phyloP scores from a whole-genome alignment of 2,329 filamentous ascomycete genomes.

The Tolypocladium guangdongense region DNA sequence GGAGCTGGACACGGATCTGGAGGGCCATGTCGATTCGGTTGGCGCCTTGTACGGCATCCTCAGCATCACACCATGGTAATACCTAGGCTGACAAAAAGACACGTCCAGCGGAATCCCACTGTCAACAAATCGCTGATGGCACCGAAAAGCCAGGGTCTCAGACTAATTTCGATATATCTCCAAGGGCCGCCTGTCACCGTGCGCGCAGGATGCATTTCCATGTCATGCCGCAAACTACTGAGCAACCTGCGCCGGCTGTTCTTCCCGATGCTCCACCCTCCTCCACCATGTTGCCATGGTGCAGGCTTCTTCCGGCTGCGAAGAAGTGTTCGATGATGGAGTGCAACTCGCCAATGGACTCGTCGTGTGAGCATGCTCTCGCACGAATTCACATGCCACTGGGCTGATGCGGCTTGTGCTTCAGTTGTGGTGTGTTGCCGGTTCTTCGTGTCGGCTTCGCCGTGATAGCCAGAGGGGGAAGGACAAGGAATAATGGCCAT shows the following conservation, averaged over 20 bases:
- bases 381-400: slow-evolving; percentile 15
- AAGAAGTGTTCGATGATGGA: background rate
- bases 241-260: background rate
- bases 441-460: background rate
- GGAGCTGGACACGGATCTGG: background rate
- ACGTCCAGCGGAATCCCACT: background rate
- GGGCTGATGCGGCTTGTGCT: slow-evolving; percentile 14
- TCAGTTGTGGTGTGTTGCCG: slow-evolving; percentile 8
- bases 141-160: background rate
- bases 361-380: background rate
- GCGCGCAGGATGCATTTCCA: background rate
- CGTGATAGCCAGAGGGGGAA: background rate
- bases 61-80: background rate
- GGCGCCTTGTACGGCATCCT: background rate
- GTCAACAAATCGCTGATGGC: background rate
- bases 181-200: background rate
- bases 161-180: background rate
- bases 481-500: background rate
- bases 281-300: background rate
- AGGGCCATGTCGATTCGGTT: background rate
- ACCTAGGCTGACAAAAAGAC: background rate
- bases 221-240: background rate
- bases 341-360: background rate
- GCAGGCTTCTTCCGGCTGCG: background rate
- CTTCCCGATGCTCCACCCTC: background rate